Base-by-base conservation (phyloP, 2,329 filamentous ascomycete genomes). In the Fusarium tupiense region DNA sequence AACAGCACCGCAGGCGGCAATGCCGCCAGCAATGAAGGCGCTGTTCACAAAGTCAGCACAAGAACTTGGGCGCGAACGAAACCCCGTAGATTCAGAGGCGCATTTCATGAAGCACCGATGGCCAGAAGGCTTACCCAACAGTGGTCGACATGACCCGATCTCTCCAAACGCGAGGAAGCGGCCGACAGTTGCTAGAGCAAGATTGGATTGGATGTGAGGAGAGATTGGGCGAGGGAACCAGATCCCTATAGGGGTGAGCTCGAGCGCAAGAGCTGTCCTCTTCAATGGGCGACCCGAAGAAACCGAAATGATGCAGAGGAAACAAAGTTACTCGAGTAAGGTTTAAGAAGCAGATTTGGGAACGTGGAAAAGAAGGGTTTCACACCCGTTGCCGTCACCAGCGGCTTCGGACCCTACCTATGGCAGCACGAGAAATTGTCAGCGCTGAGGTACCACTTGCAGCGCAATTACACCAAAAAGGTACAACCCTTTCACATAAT, bases 1-100 rank as follows among this genome's bases (percentile, higher is more conserved):
- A 66, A 99, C 96, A 75, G 96, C 96, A 81, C 96, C 96, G 85
- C 96, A 98, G 75, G 96, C 96, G 81, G 96, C 96, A 81, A 99
- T 93, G 82, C 96, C 96, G 82, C 96, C 96, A 65, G 96, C 96
- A 80, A 98, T 91, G 87, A 99, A 99, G 71, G 95, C 94, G 76
- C 95, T 91, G 78, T 33, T 50, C 14, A 24, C 20, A 37, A 47
- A 44, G 60, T 78, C 57, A 73, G 68, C 60, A 47, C 33, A 44
- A 26, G 52, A 33, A 50, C 41, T 24, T 38, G n/a, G 38, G 19
- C 11, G 44, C 31, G 46, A 59, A 59, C 66, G 77, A 54, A 41
- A 31, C 44, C 20, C 52, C 8, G 29, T 16, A 4, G 5, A 17
- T 37, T 56, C 14, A 10, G 24, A 52, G 13, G 31, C 26, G 24